A percentile compares a stretch with the other conserved stretches of the same genome.
Evolutionary conservation across 1,284 basidiomycete genomes (phyloP).

Genomic region (Paramarasmius palmivorus): DNA sequence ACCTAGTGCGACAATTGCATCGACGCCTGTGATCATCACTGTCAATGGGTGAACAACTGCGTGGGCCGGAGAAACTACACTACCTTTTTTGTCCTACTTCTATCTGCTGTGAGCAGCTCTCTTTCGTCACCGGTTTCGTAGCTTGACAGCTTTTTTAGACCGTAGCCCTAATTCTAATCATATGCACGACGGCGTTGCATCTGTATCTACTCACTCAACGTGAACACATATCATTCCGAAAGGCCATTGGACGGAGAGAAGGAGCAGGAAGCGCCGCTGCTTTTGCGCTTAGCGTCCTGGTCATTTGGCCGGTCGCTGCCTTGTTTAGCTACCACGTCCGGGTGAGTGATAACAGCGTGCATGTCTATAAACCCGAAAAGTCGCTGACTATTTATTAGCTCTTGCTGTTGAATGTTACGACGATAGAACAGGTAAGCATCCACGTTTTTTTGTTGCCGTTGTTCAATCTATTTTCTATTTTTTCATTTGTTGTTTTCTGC

Average conservation of each 20-base stretch:
- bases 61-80: conserved; percentile 92
- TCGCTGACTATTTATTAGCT: conserved; percentile 46
- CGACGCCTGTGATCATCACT: conserved; percentile 89
- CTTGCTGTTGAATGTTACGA: conserved; percentile 82
- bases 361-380: conserved; percentile 4
- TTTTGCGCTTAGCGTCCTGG: conserved; percentile 66
- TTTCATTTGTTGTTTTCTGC: conserved; percentile 9
- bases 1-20: conserved; percentile 91
- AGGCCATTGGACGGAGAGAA: conserved; percentile 47
- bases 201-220: conserved; percentile 65
- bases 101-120: conserved; percentile 60
- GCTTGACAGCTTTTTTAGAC: conserved; percentile 43
- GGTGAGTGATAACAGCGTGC: conserved; percentile 44
- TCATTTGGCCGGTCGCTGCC: conserved; percentile 82
- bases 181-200: conserved; percentile 82
- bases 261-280: conserved; percentile 79
- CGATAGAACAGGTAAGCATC: conserved; percentile 83
- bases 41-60: conserved; percentile 94
- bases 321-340: conserved; percentile 83
- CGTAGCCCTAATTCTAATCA: conserved; percentile 69
- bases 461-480: too few species aligned
- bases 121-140: neutral
- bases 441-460: conserved; percentile 10
- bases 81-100: conserved; percentile 80
- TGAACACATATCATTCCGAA: conserved; percentile 52